Base-by-base conservation (phyloP, 2,329 filamentous ascomycete species). In the Ascochyta fabae region DNA sequence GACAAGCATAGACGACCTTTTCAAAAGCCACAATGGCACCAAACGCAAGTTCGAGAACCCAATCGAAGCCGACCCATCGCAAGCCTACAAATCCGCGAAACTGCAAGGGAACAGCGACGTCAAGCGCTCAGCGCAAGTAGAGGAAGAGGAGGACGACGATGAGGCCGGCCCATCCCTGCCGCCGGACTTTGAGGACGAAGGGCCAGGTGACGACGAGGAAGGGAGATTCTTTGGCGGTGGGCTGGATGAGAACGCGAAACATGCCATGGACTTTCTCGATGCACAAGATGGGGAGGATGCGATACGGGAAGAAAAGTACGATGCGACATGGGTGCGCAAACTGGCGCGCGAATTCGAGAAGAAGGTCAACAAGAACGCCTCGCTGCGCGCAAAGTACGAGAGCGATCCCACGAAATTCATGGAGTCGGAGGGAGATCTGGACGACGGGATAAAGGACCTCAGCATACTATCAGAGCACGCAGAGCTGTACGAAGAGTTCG, bases 141-240 rank as follows among this genome's bases (percentile, higher is more conserved):
- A 81, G 27, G 82, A 84, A 34, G 80, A 79, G 12, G 73, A 72
- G 7, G 80, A 68, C 1, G 69, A 70, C 8, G 75, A 75, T 6
- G 77, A 78, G 58, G 80, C 83, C 2, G 84, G 83, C 0, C 83
- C 83, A 1, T 81, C 85, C 39, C 77, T 84, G 33, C 83, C 76
- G 7, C 72, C 85, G 13, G 84, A 85, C 59, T 80, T 84, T 24
- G 82, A 81, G 48, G 78, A 82, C 33, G 85, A 84, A 43, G 83
- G 84, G 46, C 78, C 75, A 29, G 83, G 84, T 10, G 74, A 77
- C 50, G 93, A 96, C 66, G 92, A 96, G 48, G 95, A 96, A 61
- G 95, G 94, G 1, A 88, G 95, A 10, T 99, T 99, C 80, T 99
- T 97, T 67, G 95, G 94, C 39, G 91, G 92, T 49, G 95, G 95